Evolutionary conservation across 805 yeast species (phyloP), one percentile per base, ranked within the genome.

Genomic region (Kodamaea laetipori): DNA sequence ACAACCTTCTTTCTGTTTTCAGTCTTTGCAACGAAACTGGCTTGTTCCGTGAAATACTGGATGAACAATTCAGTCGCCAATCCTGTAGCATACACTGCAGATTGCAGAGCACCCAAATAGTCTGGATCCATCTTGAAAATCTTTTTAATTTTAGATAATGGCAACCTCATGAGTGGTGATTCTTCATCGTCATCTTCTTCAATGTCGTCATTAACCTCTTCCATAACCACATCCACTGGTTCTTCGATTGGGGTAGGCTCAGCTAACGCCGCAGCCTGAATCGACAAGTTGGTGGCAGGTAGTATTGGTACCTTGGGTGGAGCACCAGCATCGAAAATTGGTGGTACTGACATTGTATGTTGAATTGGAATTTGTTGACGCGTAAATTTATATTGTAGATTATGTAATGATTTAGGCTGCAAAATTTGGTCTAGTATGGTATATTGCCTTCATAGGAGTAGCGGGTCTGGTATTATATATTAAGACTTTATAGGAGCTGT

Each of bases 121-220:
- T 82, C 90, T 11, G 89, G 87, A 58, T 86, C 95, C 58, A 83
- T 74, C 54, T 84, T 85, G 58, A 86, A 76, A 42, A 86, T 82
- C 52, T 82, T 75, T 55, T 84, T 84, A 51, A 86, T 80, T 50
- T 86, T 78, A 2, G 87, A 70, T 31, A 85, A 64, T 4, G 94
- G 95, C 18, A 86, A 61, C 21, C 17, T 35, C 45, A 37, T 37
- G 24, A 32, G 18, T 15, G 41, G 41, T 13, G 38, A 33, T 15
- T 45, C 52, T 6, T 38, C 44, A 13, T 46, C 46, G 10, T 43
- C 40, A 10, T 41, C 50, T 9, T 33, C 40, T 17, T 38, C 47
- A 13, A 18, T 24, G n/a, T 21, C 48, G n/a, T 19, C 44, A 13
- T 39, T 28, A 10, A 15, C 30, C 4, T 28, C 47, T 10, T 48